A percentile compares a stretch with the other conserved stretches of the same genome.
phyloP scores from a whole-genome alignment of 495 filamentous ascomycete species.

The Penicillium pancosmium region DNA sequence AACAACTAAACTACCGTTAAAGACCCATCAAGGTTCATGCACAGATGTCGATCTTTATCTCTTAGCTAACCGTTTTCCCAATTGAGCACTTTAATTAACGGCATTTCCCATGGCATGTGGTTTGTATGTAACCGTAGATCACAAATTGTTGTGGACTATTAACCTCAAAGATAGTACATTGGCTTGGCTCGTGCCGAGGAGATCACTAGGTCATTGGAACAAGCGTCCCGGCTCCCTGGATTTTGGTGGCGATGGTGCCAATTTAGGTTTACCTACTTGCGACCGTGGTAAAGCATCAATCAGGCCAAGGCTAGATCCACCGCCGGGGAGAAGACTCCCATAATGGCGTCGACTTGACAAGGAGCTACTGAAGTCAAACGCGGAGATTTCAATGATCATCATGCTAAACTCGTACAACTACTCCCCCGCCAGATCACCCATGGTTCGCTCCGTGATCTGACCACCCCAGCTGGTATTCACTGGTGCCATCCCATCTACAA shows the following conservation, averaged over 20 bases:
- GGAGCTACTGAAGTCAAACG: not conserved
- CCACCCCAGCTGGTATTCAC: not conserved
- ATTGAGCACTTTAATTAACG: not conserved
- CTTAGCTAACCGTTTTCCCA: not conserved
- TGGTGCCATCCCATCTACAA: not conserved
- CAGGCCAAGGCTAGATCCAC: not conserved
- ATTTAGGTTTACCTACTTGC: not conserved
- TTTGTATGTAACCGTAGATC: not conserved
- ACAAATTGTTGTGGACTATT: slow-evolving; percentile 2
- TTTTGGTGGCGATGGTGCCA: not conserved
- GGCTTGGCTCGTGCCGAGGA: not conserved
- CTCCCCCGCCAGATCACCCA: not conserved
- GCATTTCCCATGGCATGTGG: not conserved
- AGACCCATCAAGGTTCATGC: slow-evolving; percentile 1
- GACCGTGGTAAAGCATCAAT: not conserved
- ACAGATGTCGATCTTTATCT: not conserved
- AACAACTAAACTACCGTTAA: not conserved
- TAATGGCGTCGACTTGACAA: not conserved
- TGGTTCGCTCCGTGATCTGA: not conserved
- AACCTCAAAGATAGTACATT: not conserved
- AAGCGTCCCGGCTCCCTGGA: not conserved
- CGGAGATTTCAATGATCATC: not conserved
- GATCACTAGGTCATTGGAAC: not conserved
- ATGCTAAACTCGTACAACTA: no score
- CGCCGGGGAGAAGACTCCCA: not conserved